Evolutionary conservation across 345 rosid genomes (phyloP).

Genomic region (Eucalyptus sideroxylon): DNA sequence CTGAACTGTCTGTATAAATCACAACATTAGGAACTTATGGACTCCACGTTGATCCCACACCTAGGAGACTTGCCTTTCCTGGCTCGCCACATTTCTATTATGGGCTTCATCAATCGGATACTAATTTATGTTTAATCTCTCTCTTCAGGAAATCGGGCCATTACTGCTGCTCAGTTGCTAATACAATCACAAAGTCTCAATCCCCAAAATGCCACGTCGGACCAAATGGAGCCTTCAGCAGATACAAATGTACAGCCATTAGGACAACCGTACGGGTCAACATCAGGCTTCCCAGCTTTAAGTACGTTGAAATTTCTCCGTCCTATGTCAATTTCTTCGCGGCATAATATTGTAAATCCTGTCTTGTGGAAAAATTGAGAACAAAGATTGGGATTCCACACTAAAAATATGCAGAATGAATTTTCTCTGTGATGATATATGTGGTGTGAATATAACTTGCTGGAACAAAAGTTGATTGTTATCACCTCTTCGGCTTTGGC

Average conservation of each 20-base stretch:
- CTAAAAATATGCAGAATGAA: neutral
- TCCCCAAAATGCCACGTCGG: neutral
- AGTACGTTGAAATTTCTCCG: neutral
- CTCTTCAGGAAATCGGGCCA: too few relatives aligned
- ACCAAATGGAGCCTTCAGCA: neutral
- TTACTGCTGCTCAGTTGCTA: too few relatives aligned
- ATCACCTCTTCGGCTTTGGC: neutral
- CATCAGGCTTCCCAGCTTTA: neutral
- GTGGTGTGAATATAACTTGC: neutral
- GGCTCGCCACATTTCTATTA: neutral
- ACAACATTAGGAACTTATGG: neutral
- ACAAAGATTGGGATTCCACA: neutral
- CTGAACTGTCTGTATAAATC: neutral
- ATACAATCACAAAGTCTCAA: too few relatives aligned
- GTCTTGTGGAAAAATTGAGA: neutral
- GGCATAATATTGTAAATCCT: neutral
- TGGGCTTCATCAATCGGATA: too few relatives aligned
- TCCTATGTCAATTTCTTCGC: neutral
- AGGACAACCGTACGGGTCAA: accelerated
- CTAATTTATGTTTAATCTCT: neutral
- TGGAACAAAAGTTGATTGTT: neutral
- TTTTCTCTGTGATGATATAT: neutral
- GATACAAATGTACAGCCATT: neutral
- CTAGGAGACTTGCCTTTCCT: neutral
- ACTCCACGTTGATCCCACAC: neutral